Evolutionary conservation across 805 yeast species (phyloP), one percentile per base, ranked within the genome.

Genomic region (Wickerhamiella sorbophila): DNA sequence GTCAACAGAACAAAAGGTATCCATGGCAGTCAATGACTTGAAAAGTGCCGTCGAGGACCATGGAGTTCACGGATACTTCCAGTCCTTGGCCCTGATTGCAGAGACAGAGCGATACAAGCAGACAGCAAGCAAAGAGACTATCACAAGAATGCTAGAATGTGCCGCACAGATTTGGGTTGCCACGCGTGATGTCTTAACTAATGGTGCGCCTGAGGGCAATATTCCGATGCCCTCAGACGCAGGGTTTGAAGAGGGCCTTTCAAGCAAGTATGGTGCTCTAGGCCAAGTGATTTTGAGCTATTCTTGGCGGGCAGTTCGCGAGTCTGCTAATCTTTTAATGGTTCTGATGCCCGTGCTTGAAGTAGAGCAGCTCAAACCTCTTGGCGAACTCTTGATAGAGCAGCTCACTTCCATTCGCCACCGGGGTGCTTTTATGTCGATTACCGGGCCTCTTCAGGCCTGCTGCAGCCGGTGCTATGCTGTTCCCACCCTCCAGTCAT

Each of bases 361-460:
- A 9, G 68, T 69, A 8, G 56, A 59, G 1, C 40, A 81, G 0
- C 52, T 81, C 4, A 52, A 53, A 1, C 48, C 48, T 3, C 52
- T 57, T 3, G 83, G 91, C 9, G 67, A 71, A 1, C 52, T 78
- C 4, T 57, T 84, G 2, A 66, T 80, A 44, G 70, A 64, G 9
- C 94, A 86, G 55, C 62, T 91, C 29, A 69, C 83, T 3, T 66
- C 75, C 0, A 78, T 87, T 17, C 73, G 87, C 36, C 97, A 91
- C 52, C 71, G 93, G 46, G 97, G 97, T 26, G 95, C 96, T 0
- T 83, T 88, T 47, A 78, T 93, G 8, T 77, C 96, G 0, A 79
- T 87, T 0, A 77, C 82, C 48, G 95, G 95, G 4, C 72, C 91
- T 0, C 84, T 81, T 51, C 68, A 76, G 12, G 67, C 75, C 5